A percentile compares a stretch with the other conserved stretches of the same genome.
These are phyloP conservation scores for Striga hermonthica DNA, from an alignment of 305 asterid genomes.

Conservation along the genomic window DNA sequence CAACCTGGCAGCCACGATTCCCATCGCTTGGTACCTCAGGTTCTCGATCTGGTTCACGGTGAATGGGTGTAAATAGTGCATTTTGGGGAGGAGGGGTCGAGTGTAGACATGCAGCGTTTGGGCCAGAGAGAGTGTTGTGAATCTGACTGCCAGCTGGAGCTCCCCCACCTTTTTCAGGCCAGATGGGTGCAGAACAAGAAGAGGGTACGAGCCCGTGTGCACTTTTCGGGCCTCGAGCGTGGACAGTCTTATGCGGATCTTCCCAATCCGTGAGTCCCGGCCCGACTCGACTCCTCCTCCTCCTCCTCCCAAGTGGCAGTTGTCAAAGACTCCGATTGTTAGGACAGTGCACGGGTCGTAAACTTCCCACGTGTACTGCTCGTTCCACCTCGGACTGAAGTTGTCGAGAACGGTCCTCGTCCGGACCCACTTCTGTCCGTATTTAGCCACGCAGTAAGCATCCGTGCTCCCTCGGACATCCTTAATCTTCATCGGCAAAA, in stretches of 20 bases:
- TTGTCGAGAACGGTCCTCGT: conserved; percentile 65
- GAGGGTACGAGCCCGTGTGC: conserved; percentile 63
- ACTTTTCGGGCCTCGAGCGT: conserved; percentile 59
- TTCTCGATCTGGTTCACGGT: conserved; percentile 60
- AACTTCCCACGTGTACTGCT: conserved; percentile 81
- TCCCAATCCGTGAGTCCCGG: conserved; percentile 59
- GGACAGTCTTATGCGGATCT: conserved; percentile 71
- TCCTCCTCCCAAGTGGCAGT: conserved; percentile 49
- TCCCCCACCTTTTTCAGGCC: conserved; percentile 85
- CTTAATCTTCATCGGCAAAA: conserved; percentile 66
- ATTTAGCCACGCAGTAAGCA: conserved; percentile 82
- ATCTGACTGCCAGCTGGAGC: conserved; percentile 62
- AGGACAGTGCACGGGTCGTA: conserved; percentile 70
- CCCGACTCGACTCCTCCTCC: conserved; percentile 2
- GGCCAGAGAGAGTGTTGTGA: conserved; percentile 53
- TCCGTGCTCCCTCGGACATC: conserved; percentile 65
- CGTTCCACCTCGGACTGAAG: conserved; percentile 64
- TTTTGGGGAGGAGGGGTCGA: conserved; percentile 62
- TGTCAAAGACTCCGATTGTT: conserved; percentile 72
- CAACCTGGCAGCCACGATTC: conserved; percentile 60
- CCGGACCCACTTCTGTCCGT: conserved; percentile 78
- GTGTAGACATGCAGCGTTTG: conserved; percentile 56
- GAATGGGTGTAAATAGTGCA: conserved; percentile 70
- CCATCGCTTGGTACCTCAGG: conserved; percentile 71
- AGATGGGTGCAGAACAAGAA: conserved; percentile 60